phyloP scores from a whole-genome alignment of 371 early-diverging fungal species.

The Actinomortierella ambigua region DNA sequence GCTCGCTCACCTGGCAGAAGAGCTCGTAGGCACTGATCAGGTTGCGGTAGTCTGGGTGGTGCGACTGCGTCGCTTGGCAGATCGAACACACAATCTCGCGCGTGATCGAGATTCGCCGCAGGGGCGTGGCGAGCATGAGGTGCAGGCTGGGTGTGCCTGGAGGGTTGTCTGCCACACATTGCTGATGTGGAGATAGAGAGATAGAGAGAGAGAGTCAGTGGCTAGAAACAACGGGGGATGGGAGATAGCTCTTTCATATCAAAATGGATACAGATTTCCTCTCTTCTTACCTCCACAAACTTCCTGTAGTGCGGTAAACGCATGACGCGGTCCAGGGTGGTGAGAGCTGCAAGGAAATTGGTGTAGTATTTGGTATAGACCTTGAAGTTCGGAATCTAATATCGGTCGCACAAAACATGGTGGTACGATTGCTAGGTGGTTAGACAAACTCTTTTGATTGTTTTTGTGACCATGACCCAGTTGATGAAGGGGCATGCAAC shows the following conservation, averaged over 20 bases:
- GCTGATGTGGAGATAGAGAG: slow-evolving; percentile 4
- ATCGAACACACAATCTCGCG: slow-evolving; percentile 28
- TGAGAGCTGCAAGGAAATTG: slow-evolving; percentile 34
- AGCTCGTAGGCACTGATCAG: slow-evolving; percentile 28
- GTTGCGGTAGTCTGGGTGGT: slow-evolving; percentile 36
- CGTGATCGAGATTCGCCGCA: slow-evolving; percentile 26
- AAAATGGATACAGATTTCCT: neutral
- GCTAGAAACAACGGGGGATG: neutral
- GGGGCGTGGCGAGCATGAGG: slow-evolving; percentile 32
- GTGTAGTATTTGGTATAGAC: slow-evolving; percentile 37
- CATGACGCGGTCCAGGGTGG: slow-evolving; percentile 38
- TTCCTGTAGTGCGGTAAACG: slow-evolving; percentile 28
- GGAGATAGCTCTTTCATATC: neutral
- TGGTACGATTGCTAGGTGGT: too few relatives aligned
- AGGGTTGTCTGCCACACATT: slow-evolving; percentile 27
- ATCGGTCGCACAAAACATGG: too few relatives aligned
- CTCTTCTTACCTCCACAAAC: slow-evolving; percentile 24
- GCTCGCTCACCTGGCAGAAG: slow-evolving; percentile 10
- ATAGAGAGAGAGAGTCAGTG: neutral
- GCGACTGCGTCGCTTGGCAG: slow-evolving; percentile 29
- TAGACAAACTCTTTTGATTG: too few relatives aligned
- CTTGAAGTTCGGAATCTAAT: slow-evolving; percentile 40
- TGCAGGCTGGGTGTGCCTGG: slow-evolving; percentile 41
- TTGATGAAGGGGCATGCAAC: too few relatives aligned
- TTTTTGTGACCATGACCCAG: too few relatives aligned